Evolutionary conservation across 352 stramenopile species (phyloP), one percentile per base, ranked within the genome.

Genomic region (Phytophthora litchii): DNA sequence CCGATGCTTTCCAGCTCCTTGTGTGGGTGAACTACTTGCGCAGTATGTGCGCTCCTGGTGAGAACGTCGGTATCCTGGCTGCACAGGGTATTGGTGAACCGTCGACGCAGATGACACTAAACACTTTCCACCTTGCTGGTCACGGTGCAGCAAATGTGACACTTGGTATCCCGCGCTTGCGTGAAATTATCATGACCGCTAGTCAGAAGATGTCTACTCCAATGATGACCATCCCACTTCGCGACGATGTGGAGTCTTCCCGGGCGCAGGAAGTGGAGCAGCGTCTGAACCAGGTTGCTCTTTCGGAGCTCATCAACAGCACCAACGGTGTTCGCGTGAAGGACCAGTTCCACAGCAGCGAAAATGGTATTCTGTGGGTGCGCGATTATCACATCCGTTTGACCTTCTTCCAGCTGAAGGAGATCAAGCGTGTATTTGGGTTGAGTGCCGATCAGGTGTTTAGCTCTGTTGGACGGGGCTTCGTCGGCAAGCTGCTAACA

Each of bases 61-160:
- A 99, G 74, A 96, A 97, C 36, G 98, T 99, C 5, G 98, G 98
- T 54, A 93, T 97, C 29, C 95, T 99, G 53, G 97, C 97, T 47
- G 98, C 97, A 25, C 98, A 99, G 82, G 98, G 90, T 63, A 95
- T 99, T 67, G 98, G 98, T 36, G 98, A 99, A 72, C 98, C 98
- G n/a, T 99, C 97, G 27, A 99, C 98, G 6, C 98, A 99, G 77
- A 99, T 99, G 98, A 99, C 98, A 50, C 86, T 99, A 9, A 99
- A 99, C 83, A 99, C 98, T 29, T 99, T 99, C 82, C 98, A 99
- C 71, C 88, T 99, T 73, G 98, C 98, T 44, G 98, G 98, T 40
- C 93, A 98, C 69, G 97, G 97, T 70, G 97, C 96, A 32, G 98
- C 97, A 36, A 99, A 99, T 79, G 98, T 99, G 37, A 99, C 98